Evolutionary conservation across 805 yeast species (phyloP), one percentile per base, ranked within the genome.

Genomic region (Kazachstania taianensis): DNA sequence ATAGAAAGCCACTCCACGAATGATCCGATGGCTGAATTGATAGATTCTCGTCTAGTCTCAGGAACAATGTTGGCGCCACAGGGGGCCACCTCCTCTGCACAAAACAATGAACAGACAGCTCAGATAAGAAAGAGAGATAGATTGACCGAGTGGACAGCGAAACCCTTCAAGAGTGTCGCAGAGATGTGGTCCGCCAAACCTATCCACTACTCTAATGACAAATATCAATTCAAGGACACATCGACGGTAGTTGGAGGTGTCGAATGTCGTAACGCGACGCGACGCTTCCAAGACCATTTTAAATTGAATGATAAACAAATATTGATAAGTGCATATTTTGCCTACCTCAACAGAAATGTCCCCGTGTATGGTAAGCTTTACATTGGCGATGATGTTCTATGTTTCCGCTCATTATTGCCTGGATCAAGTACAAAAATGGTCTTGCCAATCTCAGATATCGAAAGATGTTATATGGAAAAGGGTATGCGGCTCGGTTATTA

Each of bases 321-420:
- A 4, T 61, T 87, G 31, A 56, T 78, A 0, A 75, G 94, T 0
- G 68, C 84, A 1, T 89, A 84, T 50, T 78, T 72, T 49, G 67
- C 79, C 1, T 77, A 82, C 57, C 50, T 85, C 13, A 78, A 73
- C 43, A 70, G 81, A 44, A 72, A 81, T 9, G 61, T 84, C 14
- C 95, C 95, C 1, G 63, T 77, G 1, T 86, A 83, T 57, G 97
- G 97, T 1, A 82, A 83, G 47, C 50, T 87, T 2, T 85, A 85
- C 53, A 47, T 89, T 9, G 83, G 94, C 0, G 63, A 69, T 14
- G 67, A 66, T 20, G 73, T 70, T 38, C 52, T 89, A n/a, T 87
- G 94, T 43, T 89, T 81, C 59, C 65, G 92, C 41, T 78, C 94
- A 25, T 62, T 84, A 25, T 50, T 84, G 3, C 94, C 94, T 0